These are phyloP conservation scores for Albugo candida DNA, from an alignment of 352 stramenopile genomes.

Conservation along the genomic window DNA sequence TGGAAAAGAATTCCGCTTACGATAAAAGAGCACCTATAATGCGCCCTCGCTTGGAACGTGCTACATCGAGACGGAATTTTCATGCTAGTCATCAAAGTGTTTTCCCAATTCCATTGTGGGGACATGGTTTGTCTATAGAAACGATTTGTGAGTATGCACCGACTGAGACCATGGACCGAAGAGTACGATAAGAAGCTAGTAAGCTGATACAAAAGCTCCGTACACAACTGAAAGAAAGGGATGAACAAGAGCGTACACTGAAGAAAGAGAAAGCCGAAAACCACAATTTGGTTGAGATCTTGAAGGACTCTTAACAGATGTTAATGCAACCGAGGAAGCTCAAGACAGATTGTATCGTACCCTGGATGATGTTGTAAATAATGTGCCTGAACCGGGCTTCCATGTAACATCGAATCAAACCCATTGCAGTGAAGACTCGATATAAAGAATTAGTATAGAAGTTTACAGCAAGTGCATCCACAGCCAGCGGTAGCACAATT, in stretches of 20 bases:
- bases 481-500: too few relatives aligned
- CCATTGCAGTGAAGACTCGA: neutral
- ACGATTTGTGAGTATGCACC: too few relatives aligned
- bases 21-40: too few relatives aligned
- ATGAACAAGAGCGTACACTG: conserved; percentile 11
- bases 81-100: too few relatives aligned
- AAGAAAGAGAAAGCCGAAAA: conserved; percentile 24
- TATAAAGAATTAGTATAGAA: too few relatives aligned
- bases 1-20: too few relatives aligned
- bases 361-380: conserved; percentile 8
- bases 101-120: too few relatives aligned
- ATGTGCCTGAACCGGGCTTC: conserved; percentile 5
- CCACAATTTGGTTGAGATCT: conserved; percentile 29
- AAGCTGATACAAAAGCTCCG: conserved; percentile 17
- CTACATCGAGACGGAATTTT: too few relatives aligned
- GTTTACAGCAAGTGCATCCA: too few relatives aligned
- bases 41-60: too few relatives aligned
- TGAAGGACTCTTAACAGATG: conserved; percentile 28
- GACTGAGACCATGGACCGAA: too few relatives aligned
- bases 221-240: conserved; percentile 11
- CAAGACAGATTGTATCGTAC: neutral
- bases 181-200: conserved; percentile 3
- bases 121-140: too few relatives aligned
- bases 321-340: conserved; percentile 9
- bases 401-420: neutral